Evolutionary conservation across 352 stramenopile genomes (phyloP).

Genomic region (Globisporangium cylindrosporum): DNA sequence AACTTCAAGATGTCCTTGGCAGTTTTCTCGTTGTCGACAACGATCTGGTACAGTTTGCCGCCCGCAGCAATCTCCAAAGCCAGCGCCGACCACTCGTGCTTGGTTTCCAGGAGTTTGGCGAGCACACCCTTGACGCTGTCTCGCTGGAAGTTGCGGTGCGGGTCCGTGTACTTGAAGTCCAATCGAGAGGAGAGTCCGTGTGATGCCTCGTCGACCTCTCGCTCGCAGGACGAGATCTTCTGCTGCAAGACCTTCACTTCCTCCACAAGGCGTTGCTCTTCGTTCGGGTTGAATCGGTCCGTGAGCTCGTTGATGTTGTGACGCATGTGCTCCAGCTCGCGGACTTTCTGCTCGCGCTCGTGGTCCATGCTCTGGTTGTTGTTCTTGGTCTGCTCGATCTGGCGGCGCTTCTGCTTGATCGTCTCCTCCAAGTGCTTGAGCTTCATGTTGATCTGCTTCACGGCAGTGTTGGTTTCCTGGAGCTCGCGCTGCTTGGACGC

Average conservation of each 20-base stretch:
- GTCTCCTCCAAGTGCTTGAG: conserved; percentile 91
- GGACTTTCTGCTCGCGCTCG: conserved; percentile 60
- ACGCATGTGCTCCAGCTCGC: conserved; percentile 65
- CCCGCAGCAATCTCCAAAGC: conserved; percentile 98
- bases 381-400: conserved; percentile 67
- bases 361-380: conserved; percentile 76
- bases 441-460: conserved; percentile 93
- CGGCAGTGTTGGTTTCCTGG: conserved; percentile 69
- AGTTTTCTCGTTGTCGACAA: conserved; percentile 98
- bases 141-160: conserved; percentile 93
- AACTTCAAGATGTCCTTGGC: conserved; percentile 98
- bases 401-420: conserved; percentile 68
- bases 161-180: conserved; percentile 96
- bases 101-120: conserved; percentile 95
- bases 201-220: conserved; percentile 91
- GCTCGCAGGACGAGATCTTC: conserved; percentile 62
- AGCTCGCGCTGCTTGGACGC: conserved; percentile 77
- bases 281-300: conserved; percentile 67
- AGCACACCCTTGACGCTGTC: conserved; percentile 97
- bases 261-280: conserved; percentile 65
- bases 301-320: conserved; percentile 55
- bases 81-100: conserved; percentile 91
- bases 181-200: conserved; percentile 94
- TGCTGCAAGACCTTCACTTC: conserved; percentile 60
- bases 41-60: conserved; percentile 98